These are phyloP conservation scores for Trifolium subterraneum DNA, from an alignment of 306 rosid genomes.

Conservation along the genomic window DNA sequence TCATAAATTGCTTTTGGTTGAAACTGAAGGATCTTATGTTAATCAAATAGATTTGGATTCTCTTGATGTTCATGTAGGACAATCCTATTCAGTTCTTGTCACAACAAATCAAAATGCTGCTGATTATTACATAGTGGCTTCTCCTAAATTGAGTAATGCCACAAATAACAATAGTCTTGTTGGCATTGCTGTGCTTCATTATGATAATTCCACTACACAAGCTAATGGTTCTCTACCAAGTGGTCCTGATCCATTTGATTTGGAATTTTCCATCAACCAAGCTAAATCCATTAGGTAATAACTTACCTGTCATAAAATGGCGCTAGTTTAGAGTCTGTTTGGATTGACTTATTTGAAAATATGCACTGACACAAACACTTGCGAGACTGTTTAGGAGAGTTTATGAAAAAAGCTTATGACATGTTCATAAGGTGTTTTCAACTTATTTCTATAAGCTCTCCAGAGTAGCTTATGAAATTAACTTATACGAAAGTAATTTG, in stretches of 20 bases:
- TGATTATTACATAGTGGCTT: conserved; percentile 76
- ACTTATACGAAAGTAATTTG: too few relatives aligned
- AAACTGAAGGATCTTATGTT: conserved; percentile 89
- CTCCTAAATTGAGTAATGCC: conserved; percentile 58
- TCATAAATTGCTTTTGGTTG: conserved; percentile 72
- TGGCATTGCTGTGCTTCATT: conserved; percentile 67
- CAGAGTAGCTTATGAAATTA: too few relatives aligned
- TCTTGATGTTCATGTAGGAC: conserved; percentile 89
- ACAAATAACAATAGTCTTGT: conserved; percentile 40
- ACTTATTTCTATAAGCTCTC: too few relatives aligned
- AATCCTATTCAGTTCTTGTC: conserved; percentile 85
- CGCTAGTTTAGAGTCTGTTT: neutral
- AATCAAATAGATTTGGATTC: conserved; percentile 66
- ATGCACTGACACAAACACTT: neutral
- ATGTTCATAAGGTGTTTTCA: neutral
- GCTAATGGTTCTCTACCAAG: conserved; percentile 61
- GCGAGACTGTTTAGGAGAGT: neutral
- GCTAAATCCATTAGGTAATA: conserved; percentile 73
- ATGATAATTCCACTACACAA: conserved; percentile 53
- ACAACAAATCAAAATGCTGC: conserved; percentile 67
- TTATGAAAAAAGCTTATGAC: neutral
- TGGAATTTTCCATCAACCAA: conserved; percentile 65
- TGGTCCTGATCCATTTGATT: conserved; percentile 74
- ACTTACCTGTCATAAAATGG: neutral
- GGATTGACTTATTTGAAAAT: neutral